phyloP scores from a whole-genome alignment of 352 stramenopile species.

The Globisporangium spinosum region DNA sequence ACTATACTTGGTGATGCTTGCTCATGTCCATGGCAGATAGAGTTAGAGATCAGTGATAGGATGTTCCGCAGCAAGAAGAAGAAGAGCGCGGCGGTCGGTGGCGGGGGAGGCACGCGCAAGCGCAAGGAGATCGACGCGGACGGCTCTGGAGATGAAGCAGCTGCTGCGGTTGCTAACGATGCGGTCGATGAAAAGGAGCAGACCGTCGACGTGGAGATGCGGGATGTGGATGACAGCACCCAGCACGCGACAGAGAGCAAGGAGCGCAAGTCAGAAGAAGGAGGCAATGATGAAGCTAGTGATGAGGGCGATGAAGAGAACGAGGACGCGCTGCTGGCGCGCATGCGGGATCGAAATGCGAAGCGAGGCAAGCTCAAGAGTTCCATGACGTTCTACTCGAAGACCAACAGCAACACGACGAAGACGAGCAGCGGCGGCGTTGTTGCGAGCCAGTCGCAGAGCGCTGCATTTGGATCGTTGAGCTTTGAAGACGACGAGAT shows the following conservation, averaged over 20 bases:
- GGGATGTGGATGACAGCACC: not conserved
- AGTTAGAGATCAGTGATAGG: not conserved
- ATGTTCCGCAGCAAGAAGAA: constrained; percentile 47
- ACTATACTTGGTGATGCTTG: not conserved
- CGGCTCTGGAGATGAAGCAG: constrained; percentile 12
- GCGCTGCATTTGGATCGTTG: constrained; percentile 18
- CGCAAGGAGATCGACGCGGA: constrained; percentile 27
- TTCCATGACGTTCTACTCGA: constrained; percentile 7
- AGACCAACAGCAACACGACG: constrained; percentile 16
- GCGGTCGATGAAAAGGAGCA: not conserved
- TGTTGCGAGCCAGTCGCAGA: not conserved
- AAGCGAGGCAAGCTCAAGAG: not conserved
- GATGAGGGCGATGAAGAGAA: constrained; percentile 4
- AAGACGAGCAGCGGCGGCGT: constrained; percentile 28
- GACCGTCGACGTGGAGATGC: not conserved
- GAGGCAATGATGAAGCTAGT: not conserved
- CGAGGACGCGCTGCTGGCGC: constrained; percentile 4
- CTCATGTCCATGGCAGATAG: not conserved
- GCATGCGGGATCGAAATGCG: constrained; percentile 7
- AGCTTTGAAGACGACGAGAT: constrained; percentile 49
- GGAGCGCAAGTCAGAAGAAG: not conserved
- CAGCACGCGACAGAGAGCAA: not conserved
- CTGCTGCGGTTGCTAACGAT: not conserved
- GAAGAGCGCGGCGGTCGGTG: constrained; percentile 6
- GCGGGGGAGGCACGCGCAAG: constrained; percentile 17